Evolutionary conservation across 1,284 basidiomycete species (phyloP).

Genomic region (Microbotryum intermedium): DNA sequence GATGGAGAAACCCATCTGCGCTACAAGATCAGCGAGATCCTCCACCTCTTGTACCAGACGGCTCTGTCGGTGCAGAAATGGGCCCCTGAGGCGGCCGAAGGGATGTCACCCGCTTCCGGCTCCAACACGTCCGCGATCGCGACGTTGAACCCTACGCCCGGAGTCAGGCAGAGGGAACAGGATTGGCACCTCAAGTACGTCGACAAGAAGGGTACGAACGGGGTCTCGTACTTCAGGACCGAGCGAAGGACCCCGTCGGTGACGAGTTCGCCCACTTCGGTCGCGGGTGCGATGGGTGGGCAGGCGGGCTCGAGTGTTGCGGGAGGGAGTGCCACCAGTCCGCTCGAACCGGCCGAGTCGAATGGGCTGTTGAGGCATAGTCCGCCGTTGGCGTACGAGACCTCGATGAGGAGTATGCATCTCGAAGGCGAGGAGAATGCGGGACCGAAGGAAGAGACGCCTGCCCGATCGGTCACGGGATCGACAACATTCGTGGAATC

Average conservation of each 20-base stretch:
- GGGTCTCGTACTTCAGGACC: constrained; percentile 12
- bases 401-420: no score
- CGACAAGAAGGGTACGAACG: constrained; percentile 12
- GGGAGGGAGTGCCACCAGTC: constrained; percentile 13
- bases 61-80: constrained; percentile 43
- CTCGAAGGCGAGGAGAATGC: background rate
- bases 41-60: constrained; percentile 81
- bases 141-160: constrained; percentile 27
- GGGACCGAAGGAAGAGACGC: background rate
- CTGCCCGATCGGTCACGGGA: background rate
- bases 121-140: constrained; percentile 22
- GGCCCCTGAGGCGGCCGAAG: constrained; percentile 29
- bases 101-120: constrained; percentile 19
- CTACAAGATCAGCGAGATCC: constrained; percentile 77
- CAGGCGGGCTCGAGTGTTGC: background rate
- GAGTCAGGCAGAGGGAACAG: constrained; percentile 26
- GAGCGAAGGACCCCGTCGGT: constrained; percentile 11
- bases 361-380: background rate
- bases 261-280: constrained; percentile 5
- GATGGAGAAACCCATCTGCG: constrained; percentile 36
- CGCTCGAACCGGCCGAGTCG: constrained; percentile 14
- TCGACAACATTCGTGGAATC: background rate
- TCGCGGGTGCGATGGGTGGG: background rate
- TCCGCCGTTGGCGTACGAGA: no score
- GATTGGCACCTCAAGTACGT: constrained; percentile 26